Conservation (phyloP, 805 yeast species). For the Kodamaea lidongshanica region DNA sequence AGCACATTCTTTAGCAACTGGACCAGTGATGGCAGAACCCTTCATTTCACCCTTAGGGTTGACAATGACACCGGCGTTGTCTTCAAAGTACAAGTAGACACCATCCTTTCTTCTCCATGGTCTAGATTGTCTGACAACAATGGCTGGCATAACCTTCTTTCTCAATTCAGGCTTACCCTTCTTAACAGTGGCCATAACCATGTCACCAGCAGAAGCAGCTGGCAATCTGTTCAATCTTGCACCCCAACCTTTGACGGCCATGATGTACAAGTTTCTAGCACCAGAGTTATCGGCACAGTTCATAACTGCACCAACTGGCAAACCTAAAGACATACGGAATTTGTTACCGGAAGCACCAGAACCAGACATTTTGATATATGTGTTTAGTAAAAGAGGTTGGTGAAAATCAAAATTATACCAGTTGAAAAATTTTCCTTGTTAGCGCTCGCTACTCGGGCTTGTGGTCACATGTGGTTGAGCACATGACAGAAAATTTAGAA, state of each 20-base stretch:
- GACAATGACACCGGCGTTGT: slow-evolving; percentile 99
- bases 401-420: slow-evolving; percentile 9
- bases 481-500: neutral
- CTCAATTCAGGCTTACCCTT: slow-evolving; percentile 99
- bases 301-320: slow-evolving; percentile 99
- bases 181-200: slow-evolving; percentile 99
- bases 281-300: slow-evolving; percentile 99
- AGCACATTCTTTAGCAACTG: slow-evolving; percentile 99
- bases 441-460: neutral
- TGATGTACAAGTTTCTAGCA: slow-evolving; percentile 98
- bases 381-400: slow-evolving; percentile 20
- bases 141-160: slow-evolving; percentile 99
- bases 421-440: slow-evolving; percentile 18
- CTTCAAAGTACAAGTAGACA: slow-evolving; percentile 98
- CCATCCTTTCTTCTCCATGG: slow-evolving; percentile 99
- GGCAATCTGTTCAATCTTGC: slow-evolving; percentile 99
- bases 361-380: slow-evolving; percentile 58
- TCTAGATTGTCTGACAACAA: slow-evolving; percentile 98
- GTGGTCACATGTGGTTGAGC: neutral
- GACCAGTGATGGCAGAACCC: slow-evolving; percentile 99
- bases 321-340: slow-evolving; percentile 99
- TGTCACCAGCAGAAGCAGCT: slow-evolving; percentile 99
- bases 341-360: slow-evolving; percentile 99
- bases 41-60: slow-evolving; percentile 99
- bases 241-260: slow-evolving; percentile 99